phyloP scores from a whole-genome alignment of 805 yeast species.

The Wickerhamomyces bisporus region DNA sequence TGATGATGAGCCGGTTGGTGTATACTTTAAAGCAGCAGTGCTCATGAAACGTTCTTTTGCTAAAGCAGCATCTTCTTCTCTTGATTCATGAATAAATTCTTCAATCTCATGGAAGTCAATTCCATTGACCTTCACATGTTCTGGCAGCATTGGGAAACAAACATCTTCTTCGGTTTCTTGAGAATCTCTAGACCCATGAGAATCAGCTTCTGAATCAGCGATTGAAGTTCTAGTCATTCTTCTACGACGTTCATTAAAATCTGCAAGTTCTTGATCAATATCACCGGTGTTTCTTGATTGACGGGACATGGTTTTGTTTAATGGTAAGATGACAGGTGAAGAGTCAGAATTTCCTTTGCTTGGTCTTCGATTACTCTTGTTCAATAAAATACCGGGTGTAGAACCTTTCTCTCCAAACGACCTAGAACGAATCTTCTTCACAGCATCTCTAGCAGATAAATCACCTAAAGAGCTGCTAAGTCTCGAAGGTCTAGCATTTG shows the following conservation, averaged over 20 bases:
- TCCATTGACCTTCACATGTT: conserved; percentile 59
- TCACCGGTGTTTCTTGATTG: conserved; percentile 18
- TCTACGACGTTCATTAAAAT: conserved; percentile 26
- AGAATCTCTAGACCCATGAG: conserved; percentile 70
- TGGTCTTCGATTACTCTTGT: conserved; percentile 20
- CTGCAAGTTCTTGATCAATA: conserved; percentile 33
- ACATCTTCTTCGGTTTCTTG: conserved; percentile 97
- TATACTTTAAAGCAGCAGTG: conserved; percentile 54
- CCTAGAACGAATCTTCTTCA: conserved; percentile 21
- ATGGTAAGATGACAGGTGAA: conserved; percentile 21
- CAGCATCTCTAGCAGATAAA: background rate
- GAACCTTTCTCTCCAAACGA: conserved; percentile 36
- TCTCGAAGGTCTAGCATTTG: conserved; percentile 10
- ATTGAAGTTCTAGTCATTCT: conserved; percentile 28
- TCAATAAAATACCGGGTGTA: conserved; percentile 26
- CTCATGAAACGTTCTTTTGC: conserved; percentile 29
- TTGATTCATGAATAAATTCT: conserved; percentile 63
- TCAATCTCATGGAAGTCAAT: conserved; percentile 90
- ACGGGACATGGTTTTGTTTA: conserved; percentile 16
- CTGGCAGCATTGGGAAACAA: conserved; percentile 87
- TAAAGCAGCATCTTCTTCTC: conserved; percentile 39
- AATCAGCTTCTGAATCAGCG: conserved; percentile 60
- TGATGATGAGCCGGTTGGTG: conserved; percentile 41
- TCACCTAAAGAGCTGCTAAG: conserved; percentile 5
- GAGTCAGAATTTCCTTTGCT: conserved; percentile 15